Evolutionary conservation across 2,329 filamentous ascomycete species (phyloP), one percentile per base, ranked within the genome.

Genomic region (Curvularia eragrostidis): DNA sequence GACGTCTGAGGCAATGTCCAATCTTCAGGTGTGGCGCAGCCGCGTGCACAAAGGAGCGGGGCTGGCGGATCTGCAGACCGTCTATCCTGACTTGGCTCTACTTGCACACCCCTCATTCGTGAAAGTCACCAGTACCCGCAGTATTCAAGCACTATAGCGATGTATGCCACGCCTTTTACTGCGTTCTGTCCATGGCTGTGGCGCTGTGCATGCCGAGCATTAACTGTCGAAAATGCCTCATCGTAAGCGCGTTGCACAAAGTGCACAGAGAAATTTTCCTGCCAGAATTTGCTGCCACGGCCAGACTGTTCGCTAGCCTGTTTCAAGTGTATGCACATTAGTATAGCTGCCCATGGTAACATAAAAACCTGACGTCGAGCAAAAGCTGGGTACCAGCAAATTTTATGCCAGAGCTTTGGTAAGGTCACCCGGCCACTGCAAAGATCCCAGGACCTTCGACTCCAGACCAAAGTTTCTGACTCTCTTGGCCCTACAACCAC

Each of bases 21-120:
- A 59, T 50, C 44, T 58, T 43, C 38, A 57, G 49, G 50, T 70
- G 69, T 70, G 69, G 70, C 69, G 69, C 66, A 68, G 62, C 60
- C 7, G 56, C 57, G 58, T 54, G 54, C 63, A 57, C 59, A 65
- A 58, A 59, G 61, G 65, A 67, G 69, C 70, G 70, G 68, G 67
- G 70, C 62, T 51, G 13, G 48, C 24, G 54, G 50, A 62, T 62
- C 60, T 58, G 48, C 62, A 49, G 28, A 24, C 42, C 36, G 30
- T 44, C 44, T 52, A 46, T 56, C 56, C 50, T 48, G 21, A 38
- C 47, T 56, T 26, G 61, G 58, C 57, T 58, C 59, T 57, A 56
- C 21, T 58, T 39, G 34, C 55, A 60, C 52, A 52, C 43, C 63
- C 54, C 43, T 54, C 43, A 61, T 66, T 66, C 54, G 65, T 41